Evolutionary conservation across 192 early-diverging fungal species (phyloP), one percentile per base, ranked within the genome.

Genomic region (Allomyces arbusculus): DNA sequence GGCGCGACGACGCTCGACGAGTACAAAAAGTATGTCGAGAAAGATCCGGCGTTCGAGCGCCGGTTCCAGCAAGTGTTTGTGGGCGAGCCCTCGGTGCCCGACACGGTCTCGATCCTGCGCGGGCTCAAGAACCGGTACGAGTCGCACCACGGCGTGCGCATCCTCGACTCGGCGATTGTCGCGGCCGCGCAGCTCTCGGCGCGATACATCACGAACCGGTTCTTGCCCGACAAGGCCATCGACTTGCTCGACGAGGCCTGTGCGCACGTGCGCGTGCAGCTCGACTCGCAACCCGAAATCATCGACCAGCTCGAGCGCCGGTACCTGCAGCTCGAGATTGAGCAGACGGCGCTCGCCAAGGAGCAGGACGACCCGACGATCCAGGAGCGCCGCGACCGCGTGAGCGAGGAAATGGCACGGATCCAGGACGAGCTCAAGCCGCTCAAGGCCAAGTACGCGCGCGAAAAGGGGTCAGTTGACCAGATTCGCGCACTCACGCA

Each of bases 1-100:
- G 96, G 96, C 62, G 94, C 94, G 1, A 99, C 96, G 20, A 99
- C 96, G 5, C 75, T 96, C 19, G 83, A 80, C 65, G 96, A 99
- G 79, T 99, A 96, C 77, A 88, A 90, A 66, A 87, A 94, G 71
- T 82, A 93, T 66, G 85, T 99, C 8, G 89, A 90, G 65, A 90
- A 89, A 71, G 89, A 90, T 61, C 80, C 89, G 3, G 89, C 89
- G 10, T 89, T 90, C 72, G 89, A 87, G 71, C 80, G 89, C 24
- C 76, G 89, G 4, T 87, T 90, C 78, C 89, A 89, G 66, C 82
- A 82, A 72, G 84, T 90, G 61, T 70, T 74, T 16, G 86, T 90
- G 10, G 77, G 73, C 62, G 89, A 90, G 72, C 89, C 89, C 4
- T 77, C 78, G 23, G 87, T 90, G 1, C 81, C 84, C 66, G 79